Evolutionary conservation across 768 basidiomycete species (phyloP).

Genomic region (Lactarius trivialis): DNA sequence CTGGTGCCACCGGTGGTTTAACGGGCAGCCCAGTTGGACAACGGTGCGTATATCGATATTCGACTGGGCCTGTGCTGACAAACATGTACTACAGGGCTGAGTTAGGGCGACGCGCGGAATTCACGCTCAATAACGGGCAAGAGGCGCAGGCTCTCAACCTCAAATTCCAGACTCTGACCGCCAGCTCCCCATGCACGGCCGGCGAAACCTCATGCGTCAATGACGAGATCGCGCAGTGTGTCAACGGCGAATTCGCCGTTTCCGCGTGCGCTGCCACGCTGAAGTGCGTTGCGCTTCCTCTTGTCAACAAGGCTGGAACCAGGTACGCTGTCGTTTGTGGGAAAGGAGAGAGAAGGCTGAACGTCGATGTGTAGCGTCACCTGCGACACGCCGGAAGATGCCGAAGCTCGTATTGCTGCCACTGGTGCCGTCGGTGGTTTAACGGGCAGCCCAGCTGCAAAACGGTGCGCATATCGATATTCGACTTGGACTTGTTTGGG

Average conservation of each 20-base stretch:
- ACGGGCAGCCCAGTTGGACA: constrained; percentile 8
- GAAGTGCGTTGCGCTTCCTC: constrained; percentile 28
- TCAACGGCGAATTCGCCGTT: constrained; percentile 19
- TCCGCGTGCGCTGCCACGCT: constrained; percentile 14
- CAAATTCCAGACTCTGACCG: constrained; percentile 21
- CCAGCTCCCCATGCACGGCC: constrained; percentile 31
- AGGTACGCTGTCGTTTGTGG: constrained; percentile 20
- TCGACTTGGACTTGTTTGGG: not conserved
- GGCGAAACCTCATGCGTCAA: constrained; percentile 27
- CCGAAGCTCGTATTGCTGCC: constrained; percentile 20
- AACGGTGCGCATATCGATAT: not conserved
- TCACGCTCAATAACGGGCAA: constrained; percentile 23
- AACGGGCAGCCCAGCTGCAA: constrained; percentile 6
- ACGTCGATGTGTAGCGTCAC: constrained; percentile 25
- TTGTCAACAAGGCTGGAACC: constrained; percentile 30
- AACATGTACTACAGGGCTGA: not conserved
- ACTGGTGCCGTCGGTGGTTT: constrained; percentile 24
- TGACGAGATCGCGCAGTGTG: constrained; percentile 25
- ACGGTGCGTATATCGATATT: not conserved
- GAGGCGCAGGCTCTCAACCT: constrained; percentile 27
- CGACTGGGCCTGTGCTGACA: not conserved
- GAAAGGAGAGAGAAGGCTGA: not conserved
- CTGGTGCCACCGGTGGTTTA: constrained; percentile 24
- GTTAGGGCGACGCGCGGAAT: constrained; percentile 18
- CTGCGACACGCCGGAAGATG: constrained; percentile 21